Conservation (phyloP, 441 rosid genomes). For the Gossypium lobatum region DNA sequence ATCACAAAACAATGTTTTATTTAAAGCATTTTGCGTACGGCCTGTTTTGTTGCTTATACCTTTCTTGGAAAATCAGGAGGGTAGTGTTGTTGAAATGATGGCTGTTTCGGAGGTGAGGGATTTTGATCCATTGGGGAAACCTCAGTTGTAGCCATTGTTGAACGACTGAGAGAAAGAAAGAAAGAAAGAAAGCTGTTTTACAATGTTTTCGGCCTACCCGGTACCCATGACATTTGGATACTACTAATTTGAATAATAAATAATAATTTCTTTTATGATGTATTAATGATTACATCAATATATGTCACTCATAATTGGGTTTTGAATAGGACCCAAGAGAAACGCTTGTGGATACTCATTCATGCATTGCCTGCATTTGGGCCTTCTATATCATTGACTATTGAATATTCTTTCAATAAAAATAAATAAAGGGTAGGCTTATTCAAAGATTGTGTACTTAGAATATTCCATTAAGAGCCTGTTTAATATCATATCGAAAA, state of each 20-base stretch:
- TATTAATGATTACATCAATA: too few relatives aligned
- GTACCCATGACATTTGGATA: background rate
- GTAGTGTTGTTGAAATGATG: conserved; percentile 22
- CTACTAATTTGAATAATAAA: background rate
- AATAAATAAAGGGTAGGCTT: too few relatives aligned
- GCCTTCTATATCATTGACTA: background rate
- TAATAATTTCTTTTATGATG: too few relatives aligned
- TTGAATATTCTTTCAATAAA: too few relatives aligned
- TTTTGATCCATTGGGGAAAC: conserved; percentile 15
- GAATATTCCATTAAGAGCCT: too few relatives aligned
- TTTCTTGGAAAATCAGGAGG: conserved; percentile 38
- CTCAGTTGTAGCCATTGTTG: conserved; percentile 23
- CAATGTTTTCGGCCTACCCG: background rate
- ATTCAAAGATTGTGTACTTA: too few relatives aligned
- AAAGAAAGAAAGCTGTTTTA: background rate
- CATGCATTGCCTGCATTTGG: background rate
- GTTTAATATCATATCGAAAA: too few relatives aligned
- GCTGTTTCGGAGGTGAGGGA: background rate
- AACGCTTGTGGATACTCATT: background rate
- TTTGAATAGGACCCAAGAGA: background rate
- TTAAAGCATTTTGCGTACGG: background rate
- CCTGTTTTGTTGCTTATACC: conserved; percentile 20
- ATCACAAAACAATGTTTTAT: background rate
- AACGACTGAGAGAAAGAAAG: background rate
- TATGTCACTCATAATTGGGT: background rate